Base-by-base conservation (phyloP, 2,329 filamentous ascomycete species). In the Neofusicoccum ribis region DNA sequence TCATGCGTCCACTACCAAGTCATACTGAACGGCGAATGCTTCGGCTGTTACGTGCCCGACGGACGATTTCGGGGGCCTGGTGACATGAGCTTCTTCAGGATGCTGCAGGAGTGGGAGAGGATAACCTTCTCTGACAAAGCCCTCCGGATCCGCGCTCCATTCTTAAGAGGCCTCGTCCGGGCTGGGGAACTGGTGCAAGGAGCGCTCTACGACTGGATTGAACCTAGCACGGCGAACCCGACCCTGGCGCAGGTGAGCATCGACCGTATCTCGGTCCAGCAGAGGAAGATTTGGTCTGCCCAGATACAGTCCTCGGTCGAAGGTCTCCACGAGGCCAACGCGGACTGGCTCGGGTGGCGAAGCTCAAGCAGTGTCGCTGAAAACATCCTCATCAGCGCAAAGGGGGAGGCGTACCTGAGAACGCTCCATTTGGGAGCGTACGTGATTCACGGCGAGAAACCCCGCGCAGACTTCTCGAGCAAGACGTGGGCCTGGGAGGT, bases 201-300 rank as follows among this genome's bases (percentile, higher is more conserved):
- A 54, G 51, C 34, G 17, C 51, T 54, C 51, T 54, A 54, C 51
- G 51, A 54, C 34, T 54, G 51, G 51, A 54, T 54, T 12, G 51
- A 54, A 54, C 51, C 51, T 3, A 54, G 34, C 51, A 54, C 34
- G 31, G 51, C 51, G n/a, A 54, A 54, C 36, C 36, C 51, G 20
- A 54, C 51, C 51, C 41, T 54, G 51, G 51, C 51, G 51, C 51
- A 54, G 36, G 51, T 54, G 17, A 54, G n/a, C n/a, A 14, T 54
- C 34, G 51, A 41, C 34, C 11, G n/a, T 8, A n/a, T 54, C 36
- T 39, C 51, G 6, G 6, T 54, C 5, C 51, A 54, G 9, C 51
- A 54, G 51, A 54, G 51, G 36, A 54, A 17, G 36, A 54, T 54
- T 23, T 54, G 51, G 51, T 20, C 8, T 20, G 3, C 51, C 36